Evolutionary conservation across 257 asterid species (phyloP).

Genomic region (Primulina eburnea): DNA sequence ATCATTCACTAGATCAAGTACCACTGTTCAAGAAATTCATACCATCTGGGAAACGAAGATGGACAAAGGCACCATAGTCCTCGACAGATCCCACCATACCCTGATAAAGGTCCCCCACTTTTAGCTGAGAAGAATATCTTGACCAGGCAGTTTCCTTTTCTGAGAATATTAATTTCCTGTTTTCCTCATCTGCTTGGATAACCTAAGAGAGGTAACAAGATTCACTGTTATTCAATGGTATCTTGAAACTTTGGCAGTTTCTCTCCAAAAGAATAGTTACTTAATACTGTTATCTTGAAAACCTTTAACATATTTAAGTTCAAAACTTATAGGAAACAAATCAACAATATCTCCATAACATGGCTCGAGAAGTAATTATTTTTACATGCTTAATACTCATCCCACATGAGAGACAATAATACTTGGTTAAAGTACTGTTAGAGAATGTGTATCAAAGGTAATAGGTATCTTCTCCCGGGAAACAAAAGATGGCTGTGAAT

Average conservation of each 20-base stretch:
- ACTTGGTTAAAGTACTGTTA: no score
- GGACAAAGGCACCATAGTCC: constrained; percentile 95
- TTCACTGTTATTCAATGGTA: constrained; percentile 10
- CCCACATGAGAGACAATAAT: no score
- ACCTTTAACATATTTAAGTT: neutral
- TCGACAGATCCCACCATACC: constrained; percentile 84
- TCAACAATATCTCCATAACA: neutral
- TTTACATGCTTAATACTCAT: no score
- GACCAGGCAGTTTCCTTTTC: constrained; percentile 86
- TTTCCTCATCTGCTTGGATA: constrained; percentile 75
- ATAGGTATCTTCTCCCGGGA: no score
- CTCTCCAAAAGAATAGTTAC: constrained; percentile 4
- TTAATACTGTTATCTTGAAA: neutral
- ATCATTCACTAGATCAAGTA: constrained; percentile 8
- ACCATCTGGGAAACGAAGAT: constrained; percentile 85
- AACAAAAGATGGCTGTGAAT: no score
- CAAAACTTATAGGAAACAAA: neutral
- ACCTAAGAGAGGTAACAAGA: constrained; percentile 43
- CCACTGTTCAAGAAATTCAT: constrained; percentile 25
- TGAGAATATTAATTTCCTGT: constrained; percentile 73
- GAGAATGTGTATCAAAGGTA: no score
- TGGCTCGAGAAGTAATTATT: no score
- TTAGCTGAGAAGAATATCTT: constrained; percentile 56
- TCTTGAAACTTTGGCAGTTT: neutral
- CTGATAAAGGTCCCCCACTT: constrained; percentile 58